Evolutionary conservation across 805 yeast species (phyloP).

Genomic region (Suhomyces faveliae): DNA sequence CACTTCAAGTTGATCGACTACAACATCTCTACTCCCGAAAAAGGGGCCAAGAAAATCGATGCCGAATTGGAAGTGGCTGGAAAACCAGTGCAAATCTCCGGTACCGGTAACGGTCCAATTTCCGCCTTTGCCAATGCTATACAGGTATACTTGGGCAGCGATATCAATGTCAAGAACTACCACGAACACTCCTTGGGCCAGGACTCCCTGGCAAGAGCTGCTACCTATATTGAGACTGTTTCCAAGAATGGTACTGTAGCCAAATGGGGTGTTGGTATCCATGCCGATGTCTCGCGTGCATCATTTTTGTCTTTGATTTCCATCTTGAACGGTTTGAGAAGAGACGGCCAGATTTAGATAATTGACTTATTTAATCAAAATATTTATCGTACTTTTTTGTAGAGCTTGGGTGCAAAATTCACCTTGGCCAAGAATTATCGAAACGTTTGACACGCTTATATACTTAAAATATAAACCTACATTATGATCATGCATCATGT

Average conservation of each 20-base stretch:
- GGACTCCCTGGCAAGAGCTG: constrained; percentile 71
- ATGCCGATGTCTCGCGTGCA: constrained; percentile 87
- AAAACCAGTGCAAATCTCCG: constrained; percentile 41
- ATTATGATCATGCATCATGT: too few relatives aligned
- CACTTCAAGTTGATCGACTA: constrained; percentile 46
- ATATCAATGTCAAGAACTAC: constrained; percentile 64
- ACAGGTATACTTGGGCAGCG: constrained; percentile 44
- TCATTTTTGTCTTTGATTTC: constrained; percentile 69
- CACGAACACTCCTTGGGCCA: constrained; percentile 79
- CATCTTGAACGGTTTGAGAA: constrained; percentile 51
- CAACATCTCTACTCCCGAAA: constrained; percentile 42
- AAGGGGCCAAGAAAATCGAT: constrained; percentile 42
- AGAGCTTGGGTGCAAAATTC: too few relatives aligned
- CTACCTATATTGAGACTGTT: constrained; percentile 55
- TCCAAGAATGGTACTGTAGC: constrained; percentile 22
- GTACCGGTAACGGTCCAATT: constrained; percentile 80
- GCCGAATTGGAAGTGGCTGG: constrained; percentile 52
- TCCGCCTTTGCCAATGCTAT: constrained; percentile 71
- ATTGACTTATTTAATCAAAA: not conserved
- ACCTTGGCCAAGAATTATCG: too few relatives aligned
- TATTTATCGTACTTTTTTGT: too few relatives aligned
- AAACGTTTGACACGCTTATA: too few relatives aligned
- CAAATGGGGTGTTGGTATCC: constrained; percentile 90
- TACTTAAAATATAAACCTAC: too few relatives aligned
- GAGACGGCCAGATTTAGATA: constrained; percentile 8